Evolutionary conservation across 2,329 filamentous ascomycete species (phyloP).

Genomic region (Colletotrichum brevisporum): DNA sequence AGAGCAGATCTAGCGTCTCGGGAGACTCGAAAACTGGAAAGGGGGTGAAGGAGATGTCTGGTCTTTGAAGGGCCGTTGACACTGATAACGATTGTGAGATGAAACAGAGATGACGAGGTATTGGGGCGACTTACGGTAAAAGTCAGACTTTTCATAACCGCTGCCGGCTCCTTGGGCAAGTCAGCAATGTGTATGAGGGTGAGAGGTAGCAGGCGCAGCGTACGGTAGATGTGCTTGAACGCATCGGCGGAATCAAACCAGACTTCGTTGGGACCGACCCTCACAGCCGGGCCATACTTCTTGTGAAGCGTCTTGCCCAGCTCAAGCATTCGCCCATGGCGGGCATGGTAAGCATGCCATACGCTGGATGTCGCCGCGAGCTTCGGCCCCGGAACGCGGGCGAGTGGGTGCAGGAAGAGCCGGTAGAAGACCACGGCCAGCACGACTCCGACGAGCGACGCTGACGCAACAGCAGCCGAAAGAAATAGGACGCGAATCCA

Average conservation of each 20-base stretch:
- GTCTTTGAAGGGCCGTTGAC: slow-evolving; percentile 60
- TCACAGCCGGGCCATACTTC: slow-evolving; percentile 64
- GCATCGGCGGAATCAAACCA: slow-evolving; percentile 65
- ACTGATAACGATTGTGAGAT: slow-evolving; percentile 49
- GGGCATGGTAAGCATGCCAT: slow-evolving; percentile 63
- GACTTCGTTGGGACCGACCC: slow-evolving; percentile 67
- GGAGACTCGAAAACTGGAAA: slow-evolving; percentile 46
- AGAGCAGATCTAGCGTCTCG: slow-evolving; percentile 66
- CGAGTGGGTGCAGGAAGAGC: slow-evolving; percentile 59
- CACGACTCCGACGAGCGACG: background rate
- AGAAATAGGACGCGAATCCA: background rate
- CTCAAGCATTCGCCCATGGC: slow-evolving; percentile 57
- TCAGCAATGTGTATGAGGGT: background rate
- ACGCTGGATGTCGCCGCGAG: slow-evolving; percentile 61
- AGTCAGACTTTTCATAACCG: slow-evolving; percentile 66
- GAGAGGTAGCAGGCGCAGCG: slow-evolving; percentile 30
- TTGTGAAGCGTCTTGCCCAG: slow-evolving; percentile 61
- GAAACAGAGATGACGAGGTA: background rate
- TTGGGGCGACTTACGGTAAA: slow-evolving; percentile 57
- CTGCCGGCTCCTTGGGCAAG: slow-evolving; percentile 56
- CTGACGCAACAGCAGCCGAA: slow-evolving; percentile 3
- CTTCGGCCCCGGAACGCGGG: slow-evolving; percentile 61
- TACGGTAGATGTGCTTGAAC: slow-evolving; percentile 64
- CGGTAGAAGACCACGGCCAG: slow-evolving; percentile 50
- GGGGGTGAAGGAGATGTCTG: slow-evolving; percentile 54